Evolutionary conservation across 352 stramenopile species (phyloP).

Genomic region (Phytophthora podocarpi): DNA sequence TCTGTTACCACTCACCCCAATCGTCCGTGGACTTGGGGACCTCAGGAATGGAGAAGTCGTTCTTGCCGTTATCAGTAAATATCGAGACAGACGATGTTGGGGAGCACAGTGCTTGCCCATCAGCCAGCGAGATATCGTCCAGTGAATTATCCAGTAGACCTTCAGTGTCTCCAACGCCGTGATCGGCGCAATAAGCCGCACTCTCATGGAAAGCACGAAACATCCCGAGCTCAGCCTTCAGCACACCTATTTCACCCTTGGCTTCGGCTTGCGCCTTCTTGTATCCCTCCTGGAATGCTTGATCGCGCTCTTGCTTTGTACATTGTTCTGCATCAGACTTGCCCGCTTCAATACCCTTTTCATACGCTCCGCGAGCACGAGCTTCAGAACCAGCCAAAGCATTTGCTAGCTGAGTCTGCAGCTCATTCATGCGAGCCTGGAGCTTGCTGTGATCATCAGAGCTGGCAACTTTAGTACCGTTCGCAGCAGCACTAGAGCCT

Average conservation of each 20-base stretch:
- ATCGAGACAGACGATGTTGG: slow-evolving; percentile 48
- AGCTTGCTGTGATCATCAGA: slow-evolving; percentile 37
- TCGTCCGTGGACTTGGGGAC: slow-evolving; percentile 43
- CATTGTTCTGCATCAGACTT: slow-evolving; percentile 44
- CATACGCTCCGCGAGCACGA: slow-evolving; percentile 44
- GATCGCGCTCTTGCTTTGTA: slow-evolving; percentile 36
- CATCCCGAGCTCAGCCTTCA: slow-evolving; percentile 53
- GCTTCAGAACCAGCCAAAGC: slow-evolving; percentile 36
- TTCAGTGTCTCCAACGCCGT: slow-evolving; percentile 19
- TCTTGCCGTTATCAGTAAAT: slow-evolving; percentile 49
- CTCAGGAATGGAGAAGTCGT: slow-evolving; percentile 27
- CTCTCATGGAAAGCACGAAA: slow-evolving; percentile 57
- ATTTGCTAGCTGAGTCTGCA: slow-evolving; percentile 46
- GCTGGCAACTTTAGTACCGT: not conserved
- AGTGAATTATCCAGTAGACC: slow-evolving; percentile 36
- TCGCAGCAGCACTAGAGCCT: not conserved
- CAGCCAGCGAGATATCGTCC: slow-evolving; percentile 45
- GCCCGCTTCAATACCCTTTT: slow-evolving; percentile 43
- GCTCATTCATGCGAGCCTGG: slow-evolving; percentile 35
- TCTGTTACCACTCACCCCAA: slow-evolving; percentile 69
- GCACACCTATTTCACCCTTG: slow-evolving; percentile 45
- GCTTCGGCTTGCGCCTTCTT: slow-evolving; percentile 40
- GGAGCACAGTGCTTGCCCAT: slow-evolving; percentile 41
- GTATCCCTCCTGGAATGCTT: slow-evolving; percentile 43
- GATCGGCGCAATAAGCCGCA: slow-evolving; percentile 37